These are phyloP conservation scores for Taphrina deformans DNA, from an alignment of 1,139 yeast genomes.

Conservation along the genomic window DNA sequence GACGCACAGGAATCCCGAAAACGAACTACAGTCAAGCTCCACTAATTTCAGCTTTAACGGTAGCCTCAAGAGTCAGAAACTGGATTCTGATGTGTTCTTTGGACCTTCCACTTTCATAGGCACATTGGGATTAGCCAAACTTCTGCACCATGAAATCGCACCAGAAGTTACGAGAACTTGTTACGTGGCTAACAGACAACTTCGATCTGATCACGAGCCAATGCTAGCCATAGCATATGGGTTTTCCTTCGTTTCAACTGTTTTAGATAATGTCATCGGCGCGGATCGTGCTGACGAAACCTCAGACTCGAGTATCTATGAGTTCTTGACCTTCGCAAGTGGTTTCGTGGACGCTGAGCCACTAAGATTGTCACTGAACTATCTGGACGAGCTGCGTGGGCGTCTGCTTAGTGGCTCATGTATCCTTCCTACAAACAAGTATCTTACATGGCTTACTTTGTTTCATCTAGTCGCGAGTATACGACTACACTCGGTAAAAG, in stretches of 20 bases:
- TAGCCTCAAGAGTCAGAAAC: not conserved
- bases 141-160: not conserved
- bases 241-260: not conserved
- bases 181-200: not conserved
- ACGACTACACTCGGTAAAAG: not conserved
- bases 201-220: not conserved
- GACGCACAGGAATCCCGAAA: not conserved
- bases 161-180: not conserved
- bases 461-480: not conserved
- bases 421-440: not conserved
- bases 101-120: not conserved
- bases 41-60: not conserved
- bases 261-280: not conserved
- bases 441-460: not conserved
- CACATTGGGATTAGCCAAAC: not conserved
- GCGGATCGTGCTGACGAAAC: not conserved
- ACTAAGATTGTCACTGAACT: not conserved
- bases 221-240: not conserved
- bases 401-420: not conserved
- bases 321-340: not conserved
- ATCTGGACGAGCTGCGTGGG: not conserved
- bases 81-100: not conserved
- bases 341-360: not conserved
- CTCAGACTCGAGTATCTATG: not conserved
- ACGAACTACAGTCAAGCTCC: not conserved